phyloP scores from a whole-genome alignment of 352 stramenopile species.

The Globisporangium radiosum region DNA sequence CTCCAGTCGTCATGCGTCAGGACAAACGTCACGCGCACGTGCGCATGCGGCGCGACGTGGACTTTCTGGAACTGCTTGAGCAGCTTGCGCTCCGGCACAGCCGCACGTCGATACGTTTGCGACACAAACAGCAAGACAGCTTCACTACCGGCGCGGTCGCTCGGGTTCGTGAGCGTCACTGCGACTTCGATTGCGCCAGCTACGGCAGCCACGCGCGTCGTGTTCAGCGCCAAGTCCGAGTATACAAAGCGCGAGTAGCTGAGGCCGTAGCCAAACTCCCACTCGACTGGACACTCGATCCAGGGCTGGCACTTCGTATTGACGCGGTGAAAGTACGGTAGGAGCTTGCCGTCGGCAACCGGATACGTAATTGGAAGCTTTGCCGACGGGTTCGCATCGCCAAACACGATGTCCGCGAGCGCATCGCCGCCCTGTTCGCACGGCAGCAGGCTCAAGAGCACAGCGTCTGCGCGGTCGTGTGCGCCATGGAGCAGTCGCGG shows the following conservation, averaged over 20 bases:
- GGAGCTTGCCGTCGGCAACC: constrained; percentile 25
- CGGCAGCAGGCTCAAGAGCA: constrained; percentile 65
- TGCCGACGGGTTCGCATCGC: constrained; percentile 59
- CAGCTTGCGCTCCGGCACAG: constrained; percentile 65
- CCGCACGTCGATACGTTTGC: constrained; percentile 38
- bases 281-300: constrained; percentile 49
- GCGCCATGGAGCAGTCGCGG: constrained; percentile 46
- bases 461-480: constrained; percentile 38
- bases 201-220: constrained; percentile 19
- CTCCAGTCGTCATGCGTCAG: constrained; percentile 40
- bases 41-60: constrained; percentile 21
- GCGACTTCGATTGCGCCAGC: constrained; percentile 26
- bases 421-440: constrained; percentile 77
- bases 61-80: constrained; percentile 77
- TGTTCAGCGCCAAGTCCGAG: constrained; percentile 37
- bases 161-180: constrained; percentile 65
- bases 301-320: constrained; percentile 51
- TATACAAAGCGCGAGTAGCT: constrained; percentile 68
- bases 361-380: constrained; percentile 80
- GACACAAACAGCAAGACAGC: constrained; percentile 68
- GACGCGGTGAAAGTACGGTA: constrained; percentile 69
- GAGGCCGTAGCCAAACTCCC: constrained; percentile 57
- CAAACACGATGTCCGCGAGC: constrained; percentile 61
- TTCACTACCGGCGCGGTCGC: constrained; percentile 38
- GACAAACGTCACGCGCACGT: constrained; percentile 34